Base-by-base conservation (phyloP, 768 basidiomycete species). In the Lentinus brumalis region DNA sequence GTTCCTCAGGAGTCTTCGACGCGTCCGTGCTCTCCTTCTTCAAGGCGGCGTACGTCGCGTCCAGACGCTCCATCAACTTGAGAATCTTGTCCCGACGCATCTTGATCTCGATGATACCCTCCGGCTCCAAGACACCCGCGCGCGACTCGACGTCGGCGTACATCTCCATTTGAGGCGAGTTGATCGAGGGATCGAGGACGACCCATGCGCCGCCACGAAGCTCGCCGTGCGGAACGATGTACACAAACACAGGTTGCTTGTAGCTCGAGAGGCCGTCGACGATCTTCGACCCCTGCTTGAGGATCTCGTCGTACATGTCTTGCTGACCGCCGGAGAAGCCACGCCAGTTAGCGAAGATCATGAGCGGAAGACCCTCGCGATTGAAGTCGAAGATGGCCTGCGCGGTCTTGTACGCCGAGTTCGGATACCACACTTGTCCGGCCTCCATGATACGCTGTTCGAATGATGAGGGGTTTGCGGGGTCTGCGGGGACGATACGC, bases 351-450 rank as follows among this genome's bases (percentile, higher is more conserved):
- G 97, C 97, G 71, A 99, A 98, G 75, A 99, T 96, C 74, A 98
- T 96, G 61, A 99, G 82, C 4, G 97, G 97, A 14, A 99, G 81
- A 26, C 92, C 94, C 76, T 99, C 97, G 45, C 97, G 89, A 77
- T 96, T 91, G 81, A 98, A 93, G 78, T 99, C 97, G 75, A 95
- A 95, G 79, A 98, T 98, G 15, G 97, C 96, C 70, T 98, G 97
- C 8, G 96, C 97, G 8, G 97, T 99, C 83, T 99, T 99, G 81
- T 97, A 96, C 6, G 97, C 96, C 5, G 94, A 96, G 76, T 99
- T 98, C 39, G 97, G 97, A 74, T 98, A 98, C 97, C 97, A 99
- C 29, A 98, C 97, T 76, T 96, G 94, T 66, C 97, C 97, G n/a
- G 97, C 97, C 73, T 98, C 96, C 89, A 98, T 96, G 75, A 98